Percentiles rank a stretch among this genome's conserved stretches.
Conservation (phyloP, 306 rosid genomes). For the Vigna reflexopilosa region DNA sequence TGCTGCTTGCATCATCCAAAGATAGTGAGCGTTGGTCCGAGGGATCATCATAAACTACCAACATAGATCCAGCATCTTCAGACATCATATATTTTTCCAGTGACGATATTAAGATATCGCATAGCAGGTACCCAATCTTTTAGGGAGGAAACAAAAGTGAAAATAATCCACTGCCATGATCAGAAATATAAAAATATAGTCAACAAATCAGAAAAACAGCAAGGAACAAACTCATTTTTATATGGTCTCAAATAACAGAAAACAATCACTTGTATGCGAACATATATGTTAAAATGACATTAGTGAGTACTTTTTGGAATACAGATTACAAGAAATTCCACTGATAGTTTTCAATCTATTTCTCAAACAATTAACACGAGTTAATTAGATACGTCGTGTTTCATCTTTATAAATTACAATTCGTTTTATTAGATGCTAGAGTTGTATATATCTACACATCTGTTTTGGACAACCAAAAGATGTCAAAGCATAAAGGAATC, state of each 20-base stretch:
- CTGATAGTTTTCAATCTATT: not conserved
- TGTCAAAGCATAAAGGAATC: not conserved
- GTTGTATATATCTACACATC: not conserved
- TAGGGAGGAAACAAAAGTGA: not conserved
- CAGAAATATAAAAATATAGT: no score
- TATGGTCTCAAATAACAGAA: no score
- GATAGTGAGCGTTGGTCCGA: conserved; percentile 85
- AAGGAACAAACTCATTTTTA: no score
- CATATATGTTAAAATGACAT: no score
- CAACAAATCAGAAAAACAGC: no score
- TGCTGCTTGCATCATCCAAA: conserved; percentile 82
- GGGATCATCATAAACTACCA: conserved; percentile 83
- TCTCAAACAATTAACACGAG: not conserved
- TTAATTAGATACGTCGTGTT: not conserved
- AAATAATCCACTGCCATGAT: not conserved
- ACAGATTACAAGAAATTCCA: not conserved
- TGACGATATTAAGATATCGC: conserved; percentile 38
- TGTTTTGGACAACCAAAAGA: not conserved
- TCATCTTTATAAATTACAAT: not conserved
- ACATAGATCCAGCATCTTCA: conserved; percentile 78
- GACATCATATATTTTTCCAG: conserved; percentile 60
- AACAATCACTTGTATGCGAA: no score
- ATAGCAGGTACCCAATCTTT: not conserved
- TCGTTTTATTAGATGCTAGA: not conserved
- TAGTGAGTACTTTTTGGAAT: not conserved